phyloP scores from a whole-genome alignment of 2,329 filamentous ascomycete species.

The Teratosphaeria pseudoeucalypti region DNA sequence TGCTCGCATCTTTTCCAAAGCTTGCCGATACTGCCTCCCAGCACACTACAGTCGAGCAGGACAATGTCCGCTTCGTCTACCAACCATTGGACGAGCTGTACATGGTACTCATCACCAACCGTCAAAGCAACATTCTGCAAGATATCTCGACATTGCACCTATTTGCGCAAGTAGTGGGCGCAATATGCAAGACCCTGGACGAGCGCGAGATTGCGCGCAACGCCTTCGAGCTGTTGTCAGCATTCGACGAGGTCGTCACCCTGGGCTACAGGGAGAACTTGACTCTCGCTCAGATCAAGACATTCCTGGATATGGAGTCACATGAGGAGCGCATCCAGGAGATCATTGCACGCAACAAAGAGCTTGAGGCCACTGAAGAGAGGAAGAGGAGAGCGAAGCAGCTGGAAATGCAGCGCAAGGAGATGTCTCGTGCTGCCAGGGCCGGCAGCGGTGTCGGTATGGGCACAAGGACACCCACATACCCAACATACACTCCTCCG shows the following conservation, averaged over 20 bases:
- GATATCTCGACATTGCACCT: slow-evolving; percentile 98
- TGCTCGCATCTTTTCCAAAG: slow-evolving; percentile 95
- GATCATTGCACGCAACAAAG: slow-evolving; percentile 94
- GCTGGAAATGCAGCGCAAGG: slow-evolving; percentile 96
- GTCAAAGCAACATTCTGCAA: slow-evolving; percentile 97
- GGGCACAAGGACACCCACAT: slow-evolving; percentile 62
- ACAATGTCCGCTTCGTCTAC: slow-evolving; percentile 99
- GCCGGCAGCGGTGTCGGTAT: slow-evolving; percentile 25
- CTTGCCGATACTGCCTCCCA: slow-evolving; percentile 91
- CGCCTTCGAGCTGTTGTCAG: slow-evolving; percentile 90
- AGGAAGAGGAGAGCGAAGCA: slow-evolving; percentile 98
- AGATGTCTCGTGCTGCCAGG: slow-evolving; percentile 69
- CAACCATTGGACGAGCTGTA: slow-evolving; percentile 98
- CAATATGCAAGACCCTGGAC: slow-evolving; percentile 90
- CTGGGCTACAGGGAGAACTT: slow-evolving; percentile 94
- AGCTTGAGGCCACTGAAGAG: slow-evolving; percentile 94
- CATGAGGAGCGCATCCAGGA: slow-evolving; percentile 98
- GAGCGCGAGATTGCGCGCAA: slow-evolving; percentile 92
- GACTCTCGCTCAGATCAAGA: slow-evolving; percentile 94
- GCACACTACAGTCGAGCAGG: slow-evolving; percentile 96
- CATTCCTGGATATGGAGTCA: slow-evolving; percentile 97
- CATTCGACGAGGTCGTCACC: slow-evolving; percentile 94
- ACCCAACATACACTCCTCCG: slow-evolving; percentile 85
- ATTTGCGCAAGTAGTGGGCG: slow-evolving; percentile 93
- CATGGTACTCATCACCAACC: slow-evolving; percentile 99